Base-by-base conservation (phyloP, 2,329 filamentous ascomycete genomes). In the Aspergillus ustus region DNA sequence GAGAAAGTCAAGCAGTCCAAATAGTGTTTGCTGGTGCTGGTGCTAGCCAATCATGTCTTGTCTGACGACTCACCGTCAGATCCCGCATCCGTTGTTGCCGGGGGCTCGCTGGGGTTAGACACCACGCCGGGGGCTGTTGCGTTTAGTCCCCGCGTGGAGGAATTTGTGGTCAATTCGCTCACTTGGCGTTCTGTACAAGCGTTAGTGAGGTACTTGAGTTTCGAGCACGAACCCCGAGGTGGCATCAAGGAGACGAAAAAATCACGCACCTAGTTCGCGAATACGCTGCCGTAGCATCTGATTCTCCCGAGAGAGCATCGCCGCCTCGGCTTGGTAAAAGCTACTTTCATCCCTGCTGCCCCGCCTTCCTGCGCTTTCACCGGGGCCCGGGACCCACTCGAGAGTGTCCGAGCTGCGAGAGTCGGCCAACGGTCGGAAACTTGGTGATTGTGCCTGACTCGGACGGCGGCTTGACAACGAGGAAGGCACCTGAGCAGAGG, bases 271-370 rank as follows among this genome's bases (percentile, higher is more conserved):
- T 63, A 83, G 67, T 61, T 83, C 81, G 40, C 80, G 75, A 54
- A 83, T 81, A 13, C 81, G 72, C 63, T 78, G 73, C 22, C 77
- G 76, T 43, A 83, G 70, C 73, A 83, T 80, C 62, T 81, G 78
- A 57, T 83, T 83, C 61, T 83, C 81, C 45, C 81, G 73, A 9
- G 74, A 75, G 31, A 83, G 67, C 65, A 75, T 81, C 29, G 78
- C 74, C 8, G 79, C 79, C 63, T 83, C 81, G 20, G 80, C 78
- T 65, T 83, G 81, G 62, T 81, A 82, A 63, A 75, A 82, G 17
- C 79, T 75, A 55, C 71, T 74, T 58, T 83, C 81, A 60, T 83
- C 81, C 51, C 80, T 73, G 64, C 79, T 80, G 37, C 77, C 73
- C 48, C 78, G 75, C 60, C 72, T 74, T 44, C 65, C 71, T 56